phyloP scores from a whole-genome alignment of 345 rosid species.

The Lepidium didymum region DNA sequence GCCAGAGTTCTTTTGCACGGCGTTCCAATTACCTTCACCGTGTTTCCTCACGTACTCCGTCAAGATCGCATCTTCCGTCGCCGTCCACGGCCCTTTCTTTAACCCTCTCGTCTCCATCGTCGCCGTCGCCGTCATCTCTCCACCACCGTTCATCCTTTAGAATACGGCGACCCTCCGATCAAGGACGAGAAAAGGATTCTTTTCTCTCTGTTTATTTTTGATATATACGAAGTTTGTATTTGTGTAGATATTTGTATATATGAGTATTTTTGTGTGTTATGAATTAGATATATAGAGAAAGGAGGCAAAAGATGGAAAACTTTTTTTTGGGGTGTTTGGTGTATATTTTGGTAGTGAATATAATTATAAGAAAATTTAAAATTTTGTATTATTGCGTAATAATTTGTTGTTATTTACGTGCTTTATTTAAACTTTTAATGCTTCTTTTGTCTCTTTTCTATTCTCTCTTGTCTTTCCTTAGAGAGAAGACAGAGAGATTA shows the following conservation, averaged over 20 bases:
- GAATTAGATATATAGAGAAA: conserved; percentile 22
- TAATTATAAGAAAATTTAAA: background rate
- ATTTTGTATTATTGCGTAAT: conserved; percentile 21
- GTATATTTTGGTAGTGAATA: conserved; percentile 15
- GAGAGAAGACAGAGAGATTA: conserved; percentile 21
- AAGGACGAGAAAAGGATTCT: conserved; percentile 5
- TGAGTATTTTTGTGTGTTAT: conserved; percentile 9
- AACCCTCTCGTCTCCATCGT: conserved; percentile 26
- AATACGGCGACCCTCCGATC: conserved; percentile 22
- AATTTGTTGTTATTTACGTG: conserved; percentile 25
- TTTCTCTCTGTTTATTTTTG: conserved; percentile 7
- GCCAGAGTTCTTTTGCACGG: conserved; percentile 61
- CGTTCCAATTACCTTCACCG: conserved; percentile 86
- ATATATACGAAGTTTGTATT: conserved; percentile 21
- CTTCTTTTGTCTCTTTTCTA: conserved; percentile 19
- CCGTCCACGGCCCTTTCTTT: conserved; percentile 90
- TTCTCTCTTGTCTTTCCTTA: background rate
- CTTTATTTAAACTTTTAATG: conserved; percentile 23
- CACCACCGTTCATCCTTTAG: conserved; percentile 19
- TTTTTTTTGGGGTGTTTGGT: conserved; percentile 12
- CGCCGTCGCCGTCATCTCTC: background rate
- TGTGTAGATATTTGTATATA: conserved; percentile 14
- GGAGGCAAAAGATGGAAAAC: background rate
- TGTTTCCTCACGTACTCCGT: conserved; percentile 61
- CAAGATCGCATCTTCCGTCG: conserved; percentile 63